These are phyloP conservation scores for Lachancea kluyveri DNA, from an alignment of 805 yeast species.

Conservation along the genomic window DNA sequence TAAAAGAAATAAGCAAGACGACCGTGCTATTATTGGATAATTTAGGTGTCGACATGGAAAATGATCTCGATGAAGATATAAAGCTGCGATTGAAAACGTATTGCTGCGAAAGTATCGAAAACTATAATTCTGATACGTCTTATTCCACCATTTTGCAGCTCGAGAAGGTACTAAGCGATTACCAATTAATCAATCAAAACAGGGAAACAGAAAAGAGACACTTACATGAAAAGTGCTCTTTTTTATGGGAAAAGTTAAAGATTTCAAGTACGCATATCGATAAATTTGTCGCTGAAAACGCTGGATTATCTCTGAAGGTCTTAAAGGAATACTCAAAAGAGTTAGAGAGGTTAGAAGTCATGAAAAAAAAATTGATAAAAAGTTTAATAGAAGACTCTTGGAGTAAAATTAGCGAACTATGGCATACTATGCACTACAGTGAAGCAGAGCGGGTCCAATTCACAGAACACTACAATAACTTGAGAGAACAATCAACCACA, in stretches of 20 bases:
- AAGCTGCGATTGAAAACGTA: not conserved
- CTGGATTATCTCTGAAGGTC: conserved; percentile 40
- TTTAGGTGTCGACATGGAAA: conserved; percentile 5
- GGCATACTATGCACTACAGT: conserved; percentile 58
- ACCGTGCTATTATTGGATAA: not conserved
- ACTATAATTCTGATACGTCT: conserved; percentile 1
- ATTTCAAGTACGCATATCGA: conserved; percentile 38
- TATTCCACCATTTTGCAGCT: conserved; percentile 8
- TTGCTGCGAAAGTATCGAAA: not conserved
- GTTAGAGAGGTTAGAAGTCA: conserved; percentile 47
- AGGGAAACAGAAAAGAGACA: conserved; percentile 30
- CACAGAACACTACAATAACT: conserved; percentile 27
- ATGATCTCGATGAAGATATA: conserved; percentile 10
- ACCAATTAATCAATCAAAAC: conserved; percentile 24
- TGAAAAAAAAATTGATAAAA: conserved; percentile 60
- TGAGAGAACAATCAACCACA: conserved; percentile 11
- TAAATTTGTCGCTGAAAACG: conserved; percentile 37
- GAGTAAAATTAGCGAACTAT: conserved; percentile 48
- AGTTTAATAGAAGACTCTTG: conserved; percentile 62
- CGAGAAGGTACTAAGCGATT: conserved; percentile 11
- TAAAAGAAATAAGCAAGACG: not conserved
- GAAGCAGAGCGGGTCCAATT: conserved; percentile 45
- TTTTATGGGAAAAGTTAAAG: conserved; percentile 52
- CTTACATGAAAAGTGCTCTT: conserved; percentile 36
- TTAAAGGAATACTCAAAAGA: conserved; percentile 50